These are phyloP conservation scores for Aureobasidium sp. DNA, from an alignment of 2,329 filamentous ascomycete genomes.

Conservation along the genomic window DNA sequence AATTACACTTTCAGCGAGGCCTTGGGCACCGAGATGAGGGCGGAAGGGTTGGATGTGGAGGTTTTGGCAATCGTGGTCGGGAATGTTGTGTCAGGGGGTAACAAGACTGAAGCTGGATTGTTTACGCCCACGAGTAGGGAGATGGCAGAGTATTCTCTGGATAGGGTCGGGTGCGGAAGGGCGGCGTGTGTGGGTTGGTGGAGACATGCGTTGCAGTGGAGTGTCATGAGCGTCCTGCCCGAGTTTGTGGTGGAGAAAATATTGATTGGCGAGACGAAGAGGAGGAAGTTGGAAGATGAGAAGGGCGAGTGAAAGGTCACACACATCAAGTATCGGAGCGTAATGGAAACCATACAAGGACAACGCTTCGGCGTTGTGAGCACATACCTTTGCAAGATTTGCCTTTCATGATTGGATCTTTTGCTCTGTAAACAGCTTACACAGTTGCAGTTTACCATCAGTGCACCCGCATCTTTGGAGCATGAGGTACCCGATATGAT, in stretches of 20 bases:
- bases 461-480: too few species aligned
- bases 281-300: constrained; percentile 15
- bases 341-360: too few species aligned
- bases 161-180: constrained; percentile 23
- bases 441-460: too few species aligned
- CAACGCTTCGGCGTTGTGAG: too few species aligned
- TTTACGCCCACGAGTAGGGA: constrained; percentile 22
- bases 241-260: constrained; percentile 15
- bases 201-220: constrained; percentile 23
- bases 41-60: constrained; percentile 33
- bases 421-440: too few species aligned
- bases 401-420: too few species aligned
- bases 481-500: too few species aligned
- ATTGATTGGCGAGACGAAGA: constrained; percentile 17
- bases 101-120: constrained; percentile 22
- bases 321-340: too few species aligned
- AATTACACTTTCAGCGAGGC: constrained; percentile 35
- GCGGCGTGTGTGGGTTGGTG: constrained; percentile 23
- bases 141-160: constrained; percentile 21
- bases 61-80: constrained; percentile 35
- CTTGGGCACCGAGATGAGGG: constrained; percentile 38
- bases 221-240: constrained; percentile 20
- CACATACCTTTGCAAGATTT: too few species aligned
- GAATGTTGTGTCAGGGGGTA: constrained; percentile 25
- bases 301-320: constrained; percentile 3